Conservation (phyloP, 2,329 filamentous ascomycete genomes). For the Proliferodiscus dingleyae region DNA sequence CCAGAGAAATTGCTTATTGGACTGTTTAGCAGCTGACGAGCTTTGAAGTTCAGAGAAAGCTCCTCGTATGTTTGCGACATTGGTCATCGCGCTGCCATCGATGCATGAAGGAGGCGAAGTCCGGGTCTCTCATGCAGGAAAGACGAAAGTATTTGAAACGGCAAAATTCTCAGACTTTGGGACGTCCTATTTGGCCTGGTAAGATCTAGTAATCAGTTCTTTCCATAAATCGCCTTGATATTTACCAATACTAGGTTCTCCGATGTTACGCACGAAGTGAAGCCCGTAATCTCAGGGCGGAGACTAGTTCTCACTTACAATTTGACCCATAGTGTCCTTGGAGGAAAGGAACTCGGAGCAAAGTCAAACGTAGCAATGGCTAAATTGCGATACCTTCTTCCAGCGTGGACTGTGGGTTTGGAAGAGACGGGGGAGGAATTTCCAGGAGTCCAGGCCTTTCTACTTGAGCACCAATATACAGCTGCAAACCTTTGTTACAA, state of each 20-base stretch:
- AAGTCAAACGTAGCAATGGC: constrained; percentile 1
- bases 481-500: constrained; percentile 10
- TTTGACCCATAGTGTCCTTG: constrained; percentile 33
- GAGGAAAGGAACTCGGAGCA: constrained; percentile 4
- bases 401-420: constrained; percentile 6
- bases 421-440: not conserved
- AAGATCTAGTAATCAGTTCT: not conserved
- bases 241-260: constrained; percentile 39
- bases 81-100: constrained; percentile 46
- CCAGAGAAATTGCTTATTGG: not conserved
- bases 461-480: constrained; percentile 15
- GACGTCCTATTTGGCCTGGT: constrained; percentile 13
- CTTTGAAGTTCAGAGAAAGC: constrained; percentile 37
- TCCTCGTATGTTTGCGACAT: constrained; percentile 47
- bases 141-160: constrained; percentile 22
- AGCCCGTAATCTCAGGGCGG: constrained; percentile 42
- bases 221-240: not conserved
- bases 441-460: not conserved
- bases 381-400: constrained; percentile 7
- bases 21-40: not conserved
- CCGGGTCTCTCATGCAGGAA: constrained; percentile 35
- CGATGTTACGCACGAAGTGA: constrained; percentile 48
- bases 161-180: constrained; percentile 1
- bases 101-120: constrained; percentile 43
- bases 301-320: constrained; percentile 51